Evolutionary conservation across 1,284 basidiomycete genomes (phyloP).

Genomic region (Fereydounia khargensis): DNA sequence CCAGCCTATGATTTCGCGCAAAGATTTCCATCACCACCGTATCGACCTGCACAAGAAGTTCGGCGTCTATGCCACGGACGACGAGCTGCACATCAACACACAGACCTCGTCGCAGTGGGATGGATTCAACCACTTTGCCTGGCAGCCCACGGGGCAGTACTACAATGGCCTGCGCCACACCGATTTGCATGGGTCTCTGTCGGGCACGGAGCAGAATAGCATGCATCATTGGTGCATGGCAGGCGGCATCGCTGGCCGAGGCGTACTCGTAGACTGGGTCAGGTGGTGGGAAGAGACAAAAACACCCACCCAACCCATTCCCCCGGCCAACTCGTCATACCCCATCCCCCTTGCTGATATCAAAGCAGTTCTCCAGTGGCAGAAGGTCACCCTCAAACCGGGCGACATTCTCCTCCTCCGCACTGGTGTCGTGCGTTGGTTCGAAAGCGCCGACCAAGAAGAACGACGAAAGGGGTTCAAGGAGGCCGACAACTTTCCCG

Average conservation of each 20-base stretch:
- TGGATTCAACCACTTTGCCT: constrained; percentile 29
- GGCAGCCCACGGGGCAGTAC: constrained; percentile 14
- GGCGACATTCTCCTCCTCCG: constrained; percentile 20
- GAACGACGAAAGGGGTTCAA: constrained; percentile 20
- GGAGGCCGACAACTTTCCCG: constrained; percentile 25
- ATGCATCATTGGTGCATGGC: constrained; percentile 25
- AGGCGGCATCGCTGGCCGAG: constrained; percentile 21
- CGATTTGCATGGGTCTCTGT: constrained; percentile 15
- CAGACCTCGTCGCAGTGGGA: constrained; percentile 33
- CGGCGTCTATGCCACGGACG: constrained; percentile 28
- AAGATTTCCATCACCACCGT: constrained; percentile 12
- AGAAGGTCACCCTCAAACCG: constrained; percentile 8
- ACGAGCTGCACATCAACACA: constrained; percentile 31
- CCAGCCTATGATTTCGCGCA: constrained; percentile 16
- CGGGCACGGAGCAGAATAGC: constrained; percentile 13
- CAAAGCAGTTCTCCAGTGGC: constrained; percentile 19
- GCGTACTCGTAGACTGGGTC: constrained; percentile 30
- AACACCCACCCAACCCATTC: constrained; percentile 6
- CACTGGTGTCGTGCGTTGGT: constrained; percentile 27
- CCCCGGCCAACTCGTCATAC: constrained; percentile 14
- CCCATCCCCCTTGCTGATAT: constrained; percentile 18
- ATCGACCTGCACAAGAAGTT: constrained; percentile 24
- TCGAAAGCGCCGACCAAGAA: constrained; percentile 10
- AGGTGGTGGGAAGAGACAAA: constrained; percentile 30
- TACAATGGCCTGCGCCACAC: constrained; percentile 23